A percentile compares a stretch with the other conserved stretches of the same genome.
These are phyloP conservation scores for Fusarium caatingaense DNA, from an alignment of 2,329 filamentous ascomycete species.

Conservation along the genomic window DNA sequence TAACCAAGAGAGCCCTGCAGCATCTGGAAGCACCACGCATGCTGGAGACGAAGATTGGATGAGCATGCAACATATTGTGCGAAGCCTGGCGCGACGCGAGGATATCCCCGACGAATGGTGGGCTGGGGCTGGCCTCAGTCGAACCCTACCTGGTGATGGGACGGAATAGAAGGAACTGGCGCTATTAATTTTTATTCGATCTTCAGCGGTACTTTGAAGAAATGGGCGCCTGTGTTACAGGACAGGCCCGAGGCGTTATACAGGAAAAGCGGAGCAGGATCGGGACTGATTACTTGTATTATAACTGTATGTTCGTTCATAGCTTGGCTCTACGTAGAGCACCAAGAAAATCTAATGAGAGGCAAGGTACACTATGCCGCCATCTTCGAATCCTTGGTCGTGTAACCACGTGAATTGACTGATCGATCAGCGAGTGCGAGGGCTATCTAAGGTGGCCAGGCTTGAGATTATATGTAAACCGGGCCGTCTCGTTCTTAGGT, in stretches of 20 bases:
- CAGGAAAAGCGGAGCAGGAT: constrained; percentile 12
- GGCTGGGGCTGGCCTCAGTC: constrained; percentile 75
- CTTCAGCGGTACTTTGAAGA: constrained; percentile 5
- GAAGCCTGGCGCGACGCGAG: constrained; percentile 74
- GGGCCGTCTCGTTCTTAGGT: constrained; percentile 17
- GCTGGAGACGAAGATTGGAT: constrained; percentile 57
- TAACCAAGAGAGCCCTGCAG: constrained; percentile 39
- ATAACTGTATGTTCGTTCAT: constrained; percentile 14
- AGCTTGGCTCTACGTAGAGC: not conserved
- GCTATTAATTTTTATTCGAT: constrained; percentile 8
- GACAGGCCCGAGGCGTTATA: constrained; percentile 14
- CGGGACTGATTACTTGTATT: constrained; percentile 16
- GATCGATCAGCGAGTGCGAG: not conserved
- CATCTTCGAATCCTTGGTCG: not conserved
- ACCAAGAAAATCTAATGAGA: constrained; percentile 9
- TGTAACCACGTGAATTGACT: not conserved
- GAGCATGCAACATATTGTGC: constrained; percentile 78
- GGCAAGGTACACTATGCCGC: not conserved
- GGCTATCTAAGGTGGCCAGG: not conserved
- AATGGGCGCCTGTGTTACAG: not conserved
- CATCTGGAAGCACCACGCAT: constrained; percentile 31
- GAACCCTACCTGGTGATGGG: constrained; percentile 58
- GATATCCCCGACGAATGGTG: constrained; percentile 88
- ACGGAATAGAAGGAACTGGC: constrained; percentile 35
- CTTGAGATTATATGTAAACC: constrained; percentile 3